phyloP scores from a whole-genome alignment of 1,284 basidiomycete species.

The Cystobasidium sp. region DNA sequence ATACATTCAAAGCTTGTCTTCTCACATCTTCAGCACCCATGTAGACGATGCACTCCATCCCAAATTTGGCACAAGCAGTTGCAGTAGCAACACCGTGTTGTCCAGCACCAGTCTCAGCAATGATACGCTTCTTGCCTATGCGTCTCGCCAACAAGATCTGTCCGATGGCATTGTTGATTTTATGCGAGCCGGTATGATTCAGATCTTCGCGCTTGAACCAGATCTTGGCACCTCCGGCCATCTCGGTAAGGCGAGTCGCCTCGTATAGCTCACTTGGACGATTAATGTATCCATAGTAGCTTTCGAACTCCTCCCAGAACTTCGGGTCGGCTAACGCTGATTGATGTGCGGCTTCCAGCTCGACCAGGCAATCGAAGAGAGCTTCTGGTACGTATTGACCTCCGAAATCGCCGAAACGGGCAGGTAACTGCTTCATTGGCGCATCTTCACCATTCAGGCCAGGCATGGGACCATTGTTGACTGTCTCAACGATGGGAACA shows the following conservation, averaged over 20 bases:
- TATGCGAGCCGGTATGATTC: constrained; percentile 96
- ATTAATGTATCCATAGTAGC: constrained; percentile 88
- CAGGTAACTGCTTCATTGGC: constrained; percentile 63
- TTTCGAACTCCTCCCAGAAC: constrained; percentile 91
- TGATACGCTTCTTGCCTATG: constrained; percentile 94
- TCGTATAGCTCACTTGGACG: constrained; percentile 73
- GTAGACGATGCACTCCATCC: constrained; percentile 92
- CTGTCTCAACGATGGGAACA: constrained; percentile 43
- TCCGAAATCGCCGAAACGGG: constrained; percentile 91
- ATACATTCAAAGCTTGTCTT: constrained; percentile 93
- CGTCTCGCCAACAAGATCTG: constrained; percentile 91
- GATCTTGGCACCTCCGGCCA: constrained; percentile 85
- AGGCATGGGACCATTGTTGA: constrained; percentile 38
- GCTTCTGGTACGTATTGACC: constrained; percentile 97
- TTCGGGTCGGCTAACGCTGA: constrained; percentile 81
- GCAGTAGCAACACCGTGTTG: constrained; percentile 99
- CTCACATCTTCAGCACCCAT: constrained; percentile 99
- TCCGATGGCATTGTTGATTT: constrained; percentile 94
- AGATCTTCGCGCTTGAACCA: constrained; percentile 97
- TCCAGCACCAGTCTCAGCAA: constrained; percentile 97
- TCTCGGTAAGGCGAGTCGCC: constrained; percentile 73
- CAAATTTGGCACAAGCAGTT: constrained; percentile 96
- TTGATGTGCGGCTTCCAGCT: constrained; percentile 90
- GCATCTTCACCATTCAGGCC: constrained; percentile 30
- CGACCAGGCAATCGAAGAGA: constrained; percentile 83